Evolutionary conservation across 306 rosid genomes (phyloP), one percentile per base, ranked within the genome.

Genomic region (Purshia tridentata): DNA sequence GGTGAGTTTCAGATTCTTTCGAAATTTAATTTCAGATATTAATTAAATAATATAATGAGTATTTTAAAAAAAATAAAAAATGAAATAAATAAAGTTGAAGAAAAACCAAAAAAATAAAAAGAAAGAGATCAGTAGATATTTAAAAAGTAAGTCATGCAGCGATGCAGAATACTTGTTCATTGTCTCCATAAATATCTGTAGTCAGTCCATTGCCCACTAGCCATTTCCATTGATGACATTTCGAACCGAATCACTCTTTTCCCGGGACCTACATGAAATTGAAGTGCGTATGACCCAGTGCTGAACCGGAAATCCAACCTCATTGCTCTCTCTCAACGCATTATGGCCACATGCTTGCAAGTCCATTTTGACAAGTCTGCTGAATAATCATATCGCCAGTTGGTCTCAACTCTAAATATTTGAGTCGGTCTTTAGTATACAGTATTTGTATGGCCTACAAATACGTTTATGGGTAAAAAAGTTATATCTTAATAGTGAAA

Each of bases 211-310:
- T 6, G 5, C 2, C 37, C 1, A 37, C 2, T 23, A 8, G n/a
- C 6, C 81, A 58, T 69, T 15, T 1, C 11, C 41, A 62, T 80
- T 76, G 80, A 45, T 64, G 81, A 58, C 75, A 69, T 52, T 64
- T 55, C 39, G 29, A 73, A 59, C 66, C 45, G 40, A 72, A 52
- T 22, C 29, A n/a, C 12, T 10, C 39, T 52, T 53, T 61, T 52
- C 29, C 51, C 4, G 50, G 35, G 76, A 76, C 82, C 78, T 9
- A 73, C 74, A 57, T 2, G 42, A 55, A 70, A 70, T 57, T 80
- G 59, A 74, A 81, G 67, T 78, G 70, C 42, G 29, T 78, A 55
- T 47, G 74, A 41, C 78, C 69, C 20, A 42, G 83, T 77, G 77
- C 48, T 71, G 72, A 70, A 50, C 79, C 23, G 59, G 54, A 72